phyloP scores from a whole-genome alignment of 768 basidiomycete species.

The Lactarius hatsudake region DNA sequence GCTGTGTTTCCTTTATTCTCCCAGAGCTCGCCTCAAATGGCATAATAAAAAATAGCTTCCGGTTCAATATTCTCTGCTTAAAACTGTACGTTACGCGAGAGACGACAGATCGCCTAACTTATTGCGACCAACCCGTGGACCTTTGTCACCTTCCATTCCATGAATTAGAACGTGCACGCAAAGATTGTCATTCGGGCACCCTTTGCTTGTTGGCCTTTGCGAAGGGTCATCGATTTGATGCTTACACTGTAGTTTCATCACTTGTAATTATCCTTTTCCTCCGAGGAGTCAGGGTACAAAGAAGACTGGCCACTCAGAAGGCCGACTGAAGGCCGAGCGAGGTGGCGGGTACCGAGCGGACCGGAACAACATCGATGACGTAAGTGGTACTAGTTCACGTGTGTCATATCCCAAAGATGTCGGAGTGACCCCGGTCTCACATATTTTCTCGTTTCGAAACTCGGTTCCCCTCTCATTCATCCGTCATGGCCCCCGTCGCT shows the following conservation, averaged over 20 bases:
- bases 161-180: not conserved
- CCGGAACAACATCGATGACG: not conserved
- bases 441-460: not conserved
- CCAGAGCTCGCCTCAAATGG: not conserved
- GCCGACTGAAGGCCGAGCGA: too few species aligned
- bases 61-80: too few species aligned
- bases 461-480: not conserved
- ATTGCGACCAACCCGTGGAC: not conserved
- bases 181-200: not conserved
- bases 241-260: too few species aligned
- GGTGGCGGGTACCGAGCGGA: too few species aligned
- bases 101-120: not conserved
- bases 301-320: too few species aligned
- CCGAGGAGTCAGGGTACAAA: too few species aligned
- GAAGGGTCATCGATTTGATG: too few species aligned
- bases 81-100: not conserved
- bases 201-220: not conserved
- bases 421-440: not conserved
- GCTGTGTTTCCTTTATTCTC: too few species aligned
- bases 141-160: not conserved
- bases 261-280: too few species aligned
- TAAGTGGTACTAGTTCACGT: not conserved
- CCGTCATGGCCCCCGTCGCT: slow-evolving; percentile 19
- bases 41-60: not conserved
- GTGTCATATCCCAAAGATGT: not conserved